A percentile compares a stretch with the other conserved stretches of the same genome.
Evolutionary conservation across 139 green algal genomes (phyloP).

Genomic region (Ettlia oleoabundans): DNA sequence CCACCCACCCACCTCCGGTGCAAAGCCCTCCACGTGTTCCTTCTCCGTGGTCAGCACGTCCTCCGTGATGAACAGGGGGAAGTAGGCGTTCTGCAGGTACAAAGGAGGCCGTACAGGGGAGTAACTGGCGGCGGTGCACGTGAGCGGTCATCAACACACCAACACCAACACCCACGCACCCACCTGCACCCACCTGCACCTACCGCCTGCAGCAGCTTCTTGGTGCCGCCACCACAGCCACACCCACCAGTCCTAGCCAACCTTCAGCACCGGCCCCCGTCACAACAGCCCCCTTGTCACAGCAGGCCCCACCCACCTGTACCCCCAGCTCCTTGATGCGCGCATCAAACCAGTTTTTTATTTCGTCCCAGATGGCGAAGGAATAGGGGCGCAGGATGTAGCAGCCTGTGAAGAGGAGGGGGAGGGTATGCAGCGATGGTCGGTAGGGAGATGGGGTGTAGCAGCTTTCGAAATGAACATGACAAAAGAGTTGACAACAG

Average conservation of each 20-base stretch:
- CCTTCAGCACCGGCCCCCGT: not conserved
- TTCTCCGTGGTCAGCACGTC: conserved; percentile 96
- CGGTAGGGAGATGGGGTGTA: too few relatives aligned
- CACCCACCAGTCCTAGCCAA: too few relatives aligned
- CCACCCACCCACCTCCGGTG: conserved; percentile 84
- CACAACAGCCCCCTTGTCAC: not conserved
- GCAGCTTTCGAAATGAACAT: too few relatives aligned
- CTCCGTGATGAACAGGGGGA: conserved; percentile 99
- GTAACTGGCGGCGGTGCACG: not conserved
- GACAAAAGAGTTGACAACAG: too few relatives aligned
- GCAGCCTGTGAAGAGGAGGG: conserved; percentile 68
- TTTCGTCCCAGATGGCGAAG: conserved; percentile 90
- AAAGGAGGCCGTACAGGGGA: not conserved
- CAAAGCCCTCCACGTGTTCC: conserved; percentile 97
- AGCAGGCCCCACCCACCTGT: conserved; percentile 34
- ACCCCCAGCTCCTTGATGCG: conserved; percentile 95
- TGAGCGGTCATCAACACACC: not conserved
- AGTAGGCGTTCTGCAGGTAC: conserved; percentile 93
- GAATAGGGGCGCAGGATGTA: conserved; percentile 98
- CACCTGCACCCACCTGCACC: too few relatives aligned
- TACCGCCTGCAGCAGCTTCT: too few relatives aligned
- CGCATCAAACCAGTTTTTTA: conserved; percentile 88
- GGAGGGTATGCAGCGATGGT: not conserved
- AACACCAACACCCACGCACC: too few relatives aligned
- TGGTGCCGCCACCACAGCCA: too few relatives aligned